Evolutionary conservation across 352 stramenopile species (phyloP).

Genomic region (Phytophthora fragariae): DNA sequence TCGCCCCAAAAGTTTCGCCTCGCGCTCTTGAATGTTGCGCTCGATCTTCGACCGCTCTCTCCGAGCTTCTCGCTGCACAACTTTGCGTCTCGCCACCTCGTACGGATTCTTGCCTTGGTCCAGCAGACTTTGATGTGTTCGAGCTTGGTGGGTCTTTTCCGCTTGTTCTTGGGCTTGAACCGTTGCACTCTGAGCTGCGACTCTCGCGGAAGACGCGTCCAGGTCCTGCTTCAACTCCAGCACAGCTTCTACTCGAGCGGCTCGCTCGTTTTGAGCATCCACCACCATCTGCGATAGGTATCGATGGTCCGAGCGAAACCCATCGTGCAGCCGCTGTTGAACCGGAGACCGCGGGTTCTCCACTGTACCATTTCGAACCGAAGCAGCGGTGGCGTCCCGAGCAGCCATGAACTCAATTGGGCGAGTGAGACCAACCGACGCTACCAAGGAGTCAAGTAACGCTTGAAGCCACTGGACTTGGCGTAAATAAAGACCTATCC

Average conservation of each 20-base stretch:
- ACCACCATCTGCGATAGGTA: constrained; percentile 61
- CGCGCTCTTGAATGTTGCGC: constrained; percentile 57
- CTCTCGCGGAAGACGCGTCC: constrained; percentile 50
- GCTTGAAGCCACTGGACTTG: too few relatives aligned
- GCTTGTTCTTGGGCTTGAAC: constrained; percentile 38
- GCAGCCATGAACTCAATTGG: constrained; percentile 16
- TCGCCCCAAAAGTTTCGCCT: constrained; percentile 57
- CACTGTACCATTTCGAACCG: background rate
- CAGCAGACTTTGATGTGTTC: constrained; percentile 60
- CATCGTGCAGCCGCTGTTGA: constrained; percentile 57
- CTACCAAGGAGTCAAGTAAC: background rate
- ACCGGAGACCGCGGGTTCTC: constrained; percentile 34
- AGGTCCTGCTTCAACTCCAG: constrained; percentile 68
- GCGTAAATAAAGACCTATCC: too few relatives aligned
- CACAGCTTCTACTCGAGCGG: constrained; percentile 55
- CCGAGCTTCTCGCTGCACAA: constrained; percentile 46
- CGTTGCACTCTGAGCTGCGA: constrained; percentile 57
- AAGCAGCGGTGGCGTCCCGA: constrained; percentile 1
- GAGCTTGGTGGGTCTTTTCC: constrained; percentile 41
- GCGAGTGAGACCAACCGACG: background rate
- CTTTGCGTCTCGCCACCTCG: constrained; percentile 62
- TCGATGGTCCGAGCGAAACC: constrained; percentile 52
- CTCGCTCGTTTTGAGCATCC: constrained; percentile 38
- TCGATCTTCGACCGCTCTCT: constrained; percentile 54
- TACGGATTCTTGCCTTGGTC: constrained; percentile 83